phyloP scores from a whole-genome alignment of 208 protist species.

The Leishmania martiniquensis region DNA sequence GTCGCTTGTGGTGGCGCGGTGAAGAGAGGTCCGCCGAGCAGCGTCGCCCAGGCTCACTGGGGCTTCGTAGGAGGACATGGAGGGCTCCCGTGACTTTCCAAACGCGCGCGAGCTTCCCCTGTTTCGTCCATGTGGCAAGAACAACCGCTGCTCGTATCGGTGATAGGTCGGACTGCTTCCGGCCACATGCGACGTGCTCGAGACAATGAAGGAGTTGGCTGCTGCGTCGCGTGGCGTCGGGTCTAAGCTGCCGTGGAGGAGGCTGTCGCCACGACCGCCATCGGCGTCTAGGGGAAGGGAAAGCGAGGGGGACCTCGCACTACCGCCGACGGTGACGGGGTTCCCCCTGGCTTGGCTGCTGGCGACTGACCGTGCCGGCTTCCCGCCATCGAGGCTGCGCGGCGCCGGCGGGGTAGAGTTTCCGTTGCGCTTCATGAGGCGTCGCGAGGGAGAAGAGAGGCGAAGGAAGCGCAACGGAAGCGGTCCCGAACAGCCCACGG shows the following conservation, averaged over 20 bases:
- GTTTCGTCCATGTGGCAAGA: neutral
- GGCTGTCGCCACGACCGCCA: neutral
- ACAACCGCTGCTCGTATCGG: neutral
- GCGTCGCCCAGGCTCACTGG: neutral
- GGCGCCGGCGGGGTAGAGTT: constrained; percentile 5
- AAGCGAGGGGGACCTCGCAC: neutral
- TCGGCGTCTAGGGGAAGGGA: neutral
- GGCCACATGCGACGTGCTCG: neutral
- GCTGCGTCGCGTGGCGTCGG: neutral
- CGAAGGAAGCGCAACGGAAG: neutral
- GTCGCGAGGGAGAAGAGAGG: neutral
- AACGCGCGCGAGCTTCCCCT: neutral
- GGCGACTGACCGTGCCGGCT: constrained; percentile 2
- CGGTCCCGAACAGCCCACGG: too few species aligned
- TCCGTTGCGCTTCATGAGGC: constrained; percentile 20
- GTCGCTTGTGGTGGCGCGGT: neutral
- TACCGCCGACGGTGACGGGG: neutral
- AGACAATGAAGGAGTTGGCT: neutral
- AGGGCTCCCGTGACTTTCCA: neutral
- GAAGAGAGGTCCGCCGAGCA: neutral
- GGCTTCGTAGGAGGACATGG: neutral
- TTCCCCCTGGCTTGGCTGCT: neutral
- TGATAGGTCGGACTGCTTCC: neutral
- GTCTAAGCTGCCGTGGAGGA: neutral
- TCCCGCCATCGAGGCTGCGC: constrained; percentile 25